A percentile compares a stretch with the other conserved stretches of the same genome.
Conservation (phyloP, 73 alveolate genomes). For the Stentor roeselii region DNA sequence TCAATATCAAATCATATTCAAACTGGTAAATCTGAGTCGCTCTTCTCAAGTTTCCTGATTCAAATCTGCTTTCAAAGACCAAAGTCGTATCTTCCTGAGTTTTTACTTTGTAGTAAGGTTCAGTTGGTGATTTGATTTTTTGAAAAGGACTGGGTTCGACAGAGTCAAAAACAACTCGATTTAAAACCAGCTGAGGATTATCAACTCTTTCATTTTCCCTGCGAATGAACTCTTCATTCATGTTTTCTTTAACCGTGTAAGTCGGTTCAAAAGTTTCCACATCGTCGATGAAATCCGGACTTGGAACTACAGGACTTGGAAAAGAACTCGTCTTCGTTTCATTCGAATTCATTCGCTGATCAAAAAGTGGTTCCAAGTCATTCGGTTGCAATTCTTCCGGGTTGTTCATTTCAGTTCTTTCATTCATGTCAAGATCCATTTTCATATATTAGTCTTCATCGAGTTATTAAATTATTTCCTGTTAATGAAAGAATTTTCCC, state of each 20-base stretch:
- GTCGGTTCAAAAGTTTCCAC: constrained; percentile 33
- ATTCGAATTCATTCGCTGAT: too few relatives aligned
- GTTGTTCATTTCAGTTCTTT: too few relatives aligned
- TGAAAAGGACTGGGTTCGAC: constrained; percentile 39
- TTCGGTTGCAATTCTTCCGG: too few relatives aligned
- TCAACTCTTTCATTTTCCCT: constrained; percentile 66
- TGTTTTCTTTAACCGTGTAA: constrained; percentile 56
- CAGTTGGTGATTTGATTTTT: not conserved
- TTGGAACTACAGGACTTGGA: too few relatives aligned
- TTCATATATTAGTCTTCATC: too few relatives aligned
- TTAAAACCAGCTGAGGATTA: constrained; percentile 69
- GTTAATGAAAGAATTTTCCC: not conserved
- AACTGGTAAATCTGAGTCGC: constrained; percentile 75
- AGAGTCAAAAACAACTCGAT: constrained; percentile 81
- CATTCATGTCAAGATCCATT: too few relatives aligned
- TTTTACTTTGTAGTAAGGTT: constrained; percentile 42
- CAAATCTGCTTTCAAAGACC: constrained; percentile 81
- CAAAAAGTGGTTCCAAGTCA: too few relatives aligned
- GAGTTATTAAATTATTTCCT: too few relatives aligned
- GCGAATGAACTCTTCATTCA: constrained; percentile 59
- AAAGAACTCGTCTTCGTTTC: too few relatives aligned
- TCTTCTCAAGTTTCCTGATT: constrained; percentile 95
- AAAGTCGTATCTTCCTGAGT: constrained; percentile 57
- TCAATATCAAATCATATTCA: constrained; percentile 93
- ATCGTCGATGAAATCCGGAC: constrained; percentile 13